Evolutionary conservation across 2,329 filamentous ascomycete species (phyloP).

Genomic region (Penicillium sp.): DNA sequence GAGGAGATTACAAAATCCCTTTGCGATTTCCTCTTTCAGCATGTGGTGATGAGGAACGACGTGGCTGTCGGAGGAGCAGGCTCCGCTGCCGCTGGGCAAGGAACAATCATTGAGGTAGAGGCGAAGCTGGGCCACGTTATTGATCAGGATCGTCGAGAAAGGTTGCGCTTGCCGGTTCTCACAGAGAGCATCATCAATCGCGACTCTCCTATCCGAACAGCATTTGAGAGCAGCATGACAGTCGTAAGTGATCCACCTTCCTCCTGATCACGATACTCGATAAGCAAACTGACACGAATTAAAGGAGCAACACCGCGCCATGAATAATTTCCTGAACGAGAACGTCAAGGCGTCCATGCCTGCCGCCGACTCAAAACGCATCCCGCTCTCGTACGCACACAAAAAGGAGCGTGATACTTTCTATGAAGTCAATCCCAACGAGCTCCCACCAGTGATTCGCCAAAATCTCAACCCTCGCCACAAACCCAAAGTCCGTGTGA

Average conservation of each 20-base stretch:
- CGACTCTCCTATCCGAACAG: slow-evolving; percentile 53
- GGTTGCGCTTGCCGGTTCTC: slow-evolving; percentile 65
- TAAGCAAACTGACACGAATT: slow-evolving; percentile 7
- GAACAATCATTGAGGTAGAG: slow-evolving; percentile 85
- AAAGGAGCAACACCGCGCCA: slow-evolving; percentile 73
- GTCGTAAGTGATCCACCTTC: slow-evolving; percentile 57
- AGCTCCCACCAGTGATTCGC: slow-evolving; percentile 64
- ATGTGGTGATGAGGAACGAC: slow-evolving; percentile 67
- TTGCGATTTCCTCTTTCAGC: slow-evolving; percentile 76
- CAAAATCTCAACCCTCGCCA: slow-evolving; percentile 60
- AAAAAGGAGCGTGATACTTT: slow-evolving; percentile 80
- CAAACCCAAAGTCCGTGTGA: slow-evolving; percentile 68
- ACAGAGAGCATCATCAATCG: slow-evolving; percentile 70
- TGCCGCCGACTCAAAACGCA: slow-evolving; percentile 36
- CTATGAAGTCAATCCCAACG: slow-evolving; percentile 66
- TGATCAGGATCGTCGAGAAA: slow-evolving; percentile 66
- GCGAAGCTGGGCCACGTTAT: slow-evolving; percentile 85
- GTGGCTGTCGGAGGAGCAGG: slow-evolving; percentile 53
- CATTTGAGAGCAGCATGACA: slow-evolving; percentile 87
- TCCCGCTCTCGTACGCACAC: slow-evolving; percentile 71
- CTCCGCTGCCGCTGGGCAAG: slow-evolving; percentile 59
- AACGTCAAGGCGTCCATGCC: slow-evolving; percentile 53
- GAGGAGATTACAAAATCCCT: slow-evolving; percentile 73
- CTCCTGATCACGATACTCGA: not conserved
- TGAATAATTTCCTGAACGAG: slow-evolving; percentile 84